phyloP scores from a whole-genome alignment of 345 rosid species.

The Populus nigra region DNA sequence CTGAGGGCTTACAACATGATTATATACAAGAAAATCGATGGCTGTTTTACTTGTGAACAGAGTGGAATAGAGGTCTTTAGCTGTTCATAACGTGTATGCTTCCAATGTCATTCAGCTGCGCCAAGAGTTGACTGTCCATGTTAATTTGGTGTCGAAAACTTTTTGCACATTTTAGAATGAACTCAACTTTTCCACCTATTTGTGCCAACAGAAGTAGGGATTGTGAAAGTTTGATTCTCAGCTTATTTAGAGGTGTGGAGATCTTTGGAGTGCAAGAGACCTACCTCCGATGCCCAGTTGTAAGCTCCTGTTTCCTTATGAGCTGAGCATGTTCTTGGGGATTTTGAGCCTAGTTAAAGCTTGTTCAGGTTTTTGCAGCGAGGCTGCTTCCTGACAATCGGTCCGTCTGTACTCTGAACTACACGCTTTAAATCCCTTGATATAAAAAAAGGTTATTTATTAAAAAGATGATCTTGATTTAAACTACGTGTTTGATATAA shows the following conservation, averaged over 20 bases:
- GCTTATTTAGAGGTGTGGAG: background rate
- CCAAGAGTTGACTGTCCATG: background rate
- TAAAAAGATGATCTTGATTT: too few species aligned
- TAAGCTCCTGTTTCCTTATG: background rate
- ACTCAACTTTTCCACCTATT: background rate
- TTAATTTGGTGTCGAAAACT: background rate
- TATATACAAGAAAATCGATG: background rate
- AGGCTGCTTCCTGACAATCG: background rate
- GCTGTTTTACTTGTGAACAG: background rate
- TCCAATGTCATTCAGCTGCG: background rate
- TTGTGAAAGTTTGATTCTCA: background rate
- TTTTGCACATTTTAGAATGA: background rate
- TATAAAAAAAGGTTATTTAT: too few species aligned
- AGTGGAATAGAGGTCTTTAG: background rate
- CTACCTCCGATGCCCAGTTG: background rate
- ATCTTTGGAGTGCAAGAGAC: background rate
- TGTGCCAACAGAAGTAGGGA: background rate
- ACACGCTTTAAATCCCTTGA: too few species aligned
- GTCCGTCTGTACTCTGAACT: background rate
- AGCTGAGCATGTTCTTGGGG: background rate
- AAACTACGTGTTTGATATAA: too few species aligned
- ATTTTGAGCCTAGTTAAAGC: background rate
- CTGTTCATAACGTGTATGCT: background rate
- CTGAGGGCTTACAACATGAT: background rate
- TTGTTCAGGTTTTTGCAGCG: too few species aligned